Conservation (phyloP, 306 rosid genomes). For the Casuarina equisetifolia region DNA sequence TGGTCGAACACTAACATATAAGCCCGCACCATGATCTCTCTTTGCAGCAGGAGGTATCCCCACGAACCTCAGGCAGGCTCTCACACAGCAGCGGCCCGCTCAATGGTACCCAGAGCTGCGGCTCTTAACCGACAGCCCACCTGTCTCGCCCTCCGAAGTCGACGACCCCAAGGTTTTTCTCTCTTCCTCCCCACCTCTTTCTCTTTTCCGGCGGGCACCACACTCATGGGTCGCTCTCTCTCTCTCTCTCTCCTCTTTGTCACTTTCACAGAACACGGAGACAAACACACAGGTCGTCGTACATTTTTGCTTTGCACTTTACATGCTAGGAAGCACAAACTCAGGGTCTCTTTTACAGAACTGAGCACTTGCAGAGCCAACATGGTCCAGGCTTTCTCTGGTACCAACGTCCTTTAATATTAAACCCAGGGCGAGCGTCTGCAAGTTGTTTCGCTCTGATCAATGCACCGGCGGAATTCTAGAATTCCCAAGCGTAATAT, state of each 20-base stretch:
- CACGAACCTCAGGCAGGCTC: constrained; percentile 88
- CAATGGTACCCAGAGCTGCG: constrained; percentile 73
- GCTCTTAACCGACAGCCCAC: constrained; percentile 88
- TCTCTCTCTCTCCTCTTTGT: background rate
- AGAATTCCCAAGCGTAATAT: background rate
- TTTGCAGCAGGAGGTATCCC: constrained; percentile 76
- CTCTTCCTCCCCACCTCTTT: background rate
- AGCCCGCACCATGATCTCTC: background rate
- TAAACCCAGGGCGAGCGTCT: constrained; percentile 19
- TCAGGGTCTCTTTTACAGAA: constrained; percentile 10
- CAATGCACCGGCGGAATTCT: constrained; percentile 14
- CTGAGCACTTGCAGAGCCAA: constrained; percentile 36
- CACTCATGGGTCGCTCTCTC: constrained; percentile 35
- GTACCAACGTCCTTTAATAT: constrained; percentile 44
- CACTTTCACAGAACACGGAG: background rate
- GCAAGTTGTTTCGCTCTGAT: constrained; percentile 24
- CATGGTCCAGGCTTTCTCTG: constrained; percentile 63
- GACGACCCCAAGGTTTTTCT: constrained; percentile 76
- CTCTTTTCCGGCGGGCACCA: constrained; percentile 11
- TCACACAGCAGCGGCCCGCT: constrained; percentile 97
- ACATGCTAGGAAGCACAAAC: constrained; percentile 33
- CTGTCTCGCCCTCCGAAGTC: constrained; percentile 82
- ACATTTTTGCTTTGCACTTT: constrained; percentile 11
- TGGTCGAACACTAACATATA: background rate
- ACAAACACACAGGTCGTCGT: background rate